phyloP scores from a whole-genome alignment of 306 rosid genomes.

The Inga oerstediana region DNA sequence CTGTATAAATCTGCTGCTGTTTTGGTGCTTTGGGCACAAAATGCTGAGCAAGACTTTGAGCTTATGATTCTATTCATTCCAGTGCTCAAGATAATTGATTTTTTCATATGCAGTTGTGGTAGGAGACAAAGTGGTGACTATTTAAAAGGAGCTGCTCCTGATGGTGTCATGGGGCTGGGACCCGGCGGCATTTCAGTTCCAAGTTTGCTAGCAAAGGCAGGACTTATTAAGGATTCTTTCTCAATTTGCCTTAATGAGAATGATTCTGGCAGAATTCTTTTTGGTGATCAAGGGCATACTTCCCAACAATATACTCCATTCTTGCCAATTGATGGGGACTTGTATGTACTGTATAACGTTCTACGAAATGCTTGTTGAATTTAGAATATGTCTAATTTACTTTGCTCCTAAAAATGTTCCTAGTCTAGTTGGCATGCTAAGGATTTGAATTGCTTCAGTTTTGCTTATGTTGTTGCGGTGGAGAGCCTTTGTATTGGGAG shows the following conservation, averaged over 20 bases:
- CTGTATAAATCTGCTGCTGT: background rate
- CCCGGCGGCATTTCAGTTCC: slow-evolving; percentile 67
- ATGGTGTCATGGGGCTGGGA: slow-evolving; percentile 76
- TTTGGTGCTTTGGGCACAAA: slow-evolving; percentile 1
- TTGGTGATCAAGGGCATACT: slow-evolving; percentile 60
- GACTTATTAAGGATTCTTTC: slow-evolving; percentile 57
- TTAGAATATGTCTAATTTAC: background rate
- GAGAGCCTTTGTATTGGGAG: slow-evolving; percentile 58
- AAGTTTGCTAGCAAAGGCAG: slow-evolving; percentile 62
- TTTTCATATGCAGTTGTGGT: slow-evolving; percentile 55
- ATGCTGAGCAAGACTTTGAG: slow-evolving; percentile 1
- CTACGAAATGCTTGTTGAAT: slow-evolving; percentile 19
- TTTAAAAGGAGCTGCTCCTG: slow-evolving; percentile 70
- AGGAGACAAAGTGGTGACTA: slow-evolving; percentile 62
- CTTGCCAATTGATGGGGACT: slow-evolving; percentile 43
- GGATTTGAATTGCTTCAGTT: slow-evolving; percentile 42
- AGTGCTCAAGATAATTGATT: background rate
- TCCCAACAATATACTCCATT: slow-evolving; percentile 59
- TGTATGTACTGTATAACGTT: slow-evolving; percentile 39
- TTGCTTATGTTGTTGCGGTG: slow-evolving; percentile 48
- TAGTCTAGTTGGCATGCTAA: slow-evolving; percentile 18
- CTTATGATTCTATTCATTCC: background rate
- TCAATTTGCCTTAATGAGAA: slow-evolving; percentile 59
- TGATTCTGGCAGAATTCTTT: slow-evolving; percentile 65
- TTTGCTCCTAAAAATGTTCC: slow-evolving; percentile 23